These are phyloP conservation scores for Sclerotinia spermophila DNA, from an alignment of 2,329 filamentous ascomycete species.

Conservation along the genomic window DNA sequence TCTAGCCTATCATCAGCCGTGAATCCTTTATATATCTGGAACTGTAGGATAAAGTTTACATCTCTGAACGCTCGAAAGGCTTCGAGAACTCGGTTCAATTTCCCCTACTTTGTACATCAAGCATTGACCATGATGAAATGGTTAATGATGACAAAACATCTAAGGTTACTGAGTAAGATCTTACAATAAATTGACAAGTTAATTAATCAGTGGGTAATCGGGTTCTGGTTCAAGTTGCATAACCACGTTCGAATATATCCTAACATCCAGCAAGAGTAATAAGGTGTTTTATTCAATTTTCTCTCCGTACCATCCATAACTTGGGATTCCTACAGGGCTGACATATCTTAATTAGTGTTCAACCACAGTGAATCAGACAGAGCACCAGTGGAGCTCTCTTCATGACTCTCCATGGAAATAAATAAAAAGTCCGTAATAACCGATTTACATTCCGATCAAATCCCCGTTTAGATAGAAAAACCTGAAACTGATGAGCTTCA, in stretches of 20 bases:
- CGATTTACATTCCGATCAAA: background rate
- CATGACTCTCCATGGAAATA: conserved; percentile 2
- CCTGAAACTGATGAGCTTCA: background rate
- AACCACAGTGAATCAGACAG: background rate
- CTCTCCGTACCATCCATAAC: background rate
- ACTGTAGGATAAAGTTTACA: background rate
- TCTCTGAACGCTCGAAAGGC: background rate
- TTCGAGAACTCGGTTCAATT: background rate
- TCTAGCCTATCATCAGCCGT: background rate
- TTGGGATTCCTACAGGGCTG: conserved; percentile 6
- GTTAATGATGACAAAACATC: background rate
- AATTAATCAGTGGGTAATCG: background rate
- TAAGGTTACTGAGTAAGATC: too few relatives aligned
- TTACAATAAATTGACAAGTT: background rate
- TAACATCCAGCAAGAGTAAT: background rate
- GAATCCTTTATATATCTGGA: background rate
- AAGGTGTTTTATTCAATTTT: background rate
- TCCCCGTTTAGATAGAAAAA: background rate
- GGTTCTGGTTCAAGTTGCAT: background rate
- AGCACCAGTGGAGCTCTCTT: background rate
- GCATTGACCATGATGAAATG: background rate
- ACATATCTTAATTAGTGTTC: background rate
- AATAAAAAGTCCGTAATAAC: conserved; percentile 9
- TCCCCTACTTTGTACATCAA: background rate
- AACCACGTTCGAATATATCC: background rate